phyloP scores from a whole-genome alignment of 257 asterid species.

The Knoxia roxburghii region DNA sequence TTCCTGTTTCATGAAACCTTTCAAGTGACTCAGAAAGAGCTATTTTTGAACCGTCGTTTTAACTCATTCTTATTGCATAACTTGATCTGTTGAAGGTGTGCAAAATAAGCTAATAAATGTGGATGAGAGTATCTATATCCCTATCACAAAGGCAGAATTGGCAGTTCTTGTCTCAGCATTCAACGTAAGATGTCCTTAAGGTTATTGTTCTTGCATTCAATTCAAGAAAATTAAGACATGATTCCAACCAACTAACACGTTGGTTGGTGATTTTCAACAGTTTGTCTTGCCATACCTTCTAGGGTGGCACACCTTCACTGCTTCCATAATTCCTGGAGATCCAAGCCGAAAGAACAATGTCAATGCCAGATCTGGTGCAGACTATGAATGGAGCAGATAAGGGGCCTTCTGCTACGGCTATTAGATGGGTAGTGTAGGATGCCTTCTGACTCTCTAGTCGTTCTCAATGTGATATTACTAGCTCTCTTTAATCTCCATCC shows the following conservation, averaged over 20 bases:
- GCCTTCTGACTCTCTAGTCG: background rate
- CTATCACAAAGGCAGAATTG: conserved; percentile 80
- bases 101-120: conserved; percentile 82
- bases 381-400: conserved; percentile 81
- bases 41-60: background rate
- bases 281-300: conserved; percentile 71
- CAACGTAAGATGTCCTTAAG: conserved; percentile 50
- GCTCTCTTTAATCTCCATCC: background rate
- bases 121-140: conserved; percentile 85
- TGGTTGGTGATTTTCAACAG: conserved; percentile 40
- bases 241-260: conserved; percentile 12
- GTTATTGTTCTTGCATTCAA: background rate
- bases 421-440: conserved; percentile 16
- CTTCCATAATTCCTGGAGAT: conserved; percentile 66
- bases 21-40: background rate
- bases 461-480: background rate
- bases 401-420: conserved; percentile 5
- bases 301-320: conserved; percentile 87
- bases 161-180: conserved; percentile 74
- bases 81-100: conserved; percentile 55
- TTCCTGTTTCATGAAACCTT: conserved; percentile 19
- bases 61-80: conserved; percentile 15
- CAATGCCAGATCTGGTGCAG: conserved; percentile 56
- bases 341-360: conserved; percentile 39
- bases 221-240: background rate